These are phyloP conservation scores for Globisporangium nodosum DNA, from an alignment of 352 stramenopile genomes.

Conservation along the genomic window DNA sequence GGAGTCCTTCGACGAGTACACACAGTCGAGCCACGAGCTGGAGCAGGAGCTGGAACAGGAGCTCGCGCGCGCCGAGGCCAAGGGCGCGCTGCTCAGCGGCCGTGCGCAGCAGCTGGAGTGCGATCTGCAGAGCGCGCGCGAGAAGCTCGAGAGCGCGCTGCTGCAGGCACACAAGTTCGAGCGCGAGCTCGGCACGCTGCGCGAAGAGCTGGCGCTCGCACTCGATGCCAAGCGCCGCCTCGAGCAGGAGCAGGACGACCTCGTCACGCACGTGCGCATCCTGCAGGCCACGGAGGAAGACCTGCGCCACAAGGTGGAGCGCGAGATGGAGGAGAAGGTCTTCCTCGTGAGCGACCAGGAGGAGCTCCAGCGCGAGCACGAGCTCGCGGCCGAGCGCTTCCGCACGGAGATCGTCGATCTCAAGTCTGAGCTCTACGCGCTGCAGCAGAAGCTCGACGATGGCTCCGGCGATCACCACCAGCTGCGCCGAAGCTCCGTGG, in stretches of 20 bases:
- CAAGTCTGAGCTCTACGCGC: constrained; percentile 73
- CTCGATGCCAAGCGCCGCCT: constrained; percentile 39
- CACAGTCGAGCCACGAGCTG: constrained; percentile 75
- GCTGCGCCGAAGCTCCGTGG: constrained; percentile 10
- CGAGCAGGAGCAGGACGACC: constrained; percentile 73
- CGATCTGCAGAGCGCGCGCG: constrained; percentile 39
- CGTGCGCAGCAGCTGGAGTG: constrained; percentile 48
- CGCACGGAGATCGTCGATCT: constrained; percentile 83
- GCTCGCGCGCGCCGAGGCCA: constrained; percentile 54
- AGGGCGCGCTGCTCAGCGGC: constrained; percentile 30
- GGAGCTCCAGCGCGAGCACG: constrained; percentile 75
- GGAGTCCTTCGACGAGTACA: constrained; percentile 78
- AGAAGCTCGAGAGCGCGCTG: constrained; percentile 50
- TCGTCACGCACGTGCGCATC: constrained; percentile 78
- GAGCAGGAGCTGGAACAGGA: constrained; percentile 76
- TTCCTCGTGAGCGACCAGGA: constrained; percentile 81
- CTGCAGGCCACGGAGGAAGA: constrained; percentile 74
- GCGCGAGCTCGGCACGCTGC: constrained; percentile 37
- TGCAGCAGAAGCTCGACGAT: constrained; percentile 60
- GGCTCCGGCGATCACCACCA: background rate
- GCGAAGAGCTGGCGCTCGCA: constrained; percentile 30
- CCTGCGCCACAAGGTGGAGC: constrained; percentile 77
- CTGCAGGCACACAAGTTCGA: constrained; percentile 49
- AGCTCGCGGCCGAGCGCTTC: constrained; percentile 71
- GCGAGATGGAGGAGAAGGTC: constrained; percentile 83